Evolutionary conservation across 2,329 filamentous ascomycete genomes (phyloP), one percentile per base, ranked within the genome.

Genomic region (Chrysosporium queenslandicum): DNA sequence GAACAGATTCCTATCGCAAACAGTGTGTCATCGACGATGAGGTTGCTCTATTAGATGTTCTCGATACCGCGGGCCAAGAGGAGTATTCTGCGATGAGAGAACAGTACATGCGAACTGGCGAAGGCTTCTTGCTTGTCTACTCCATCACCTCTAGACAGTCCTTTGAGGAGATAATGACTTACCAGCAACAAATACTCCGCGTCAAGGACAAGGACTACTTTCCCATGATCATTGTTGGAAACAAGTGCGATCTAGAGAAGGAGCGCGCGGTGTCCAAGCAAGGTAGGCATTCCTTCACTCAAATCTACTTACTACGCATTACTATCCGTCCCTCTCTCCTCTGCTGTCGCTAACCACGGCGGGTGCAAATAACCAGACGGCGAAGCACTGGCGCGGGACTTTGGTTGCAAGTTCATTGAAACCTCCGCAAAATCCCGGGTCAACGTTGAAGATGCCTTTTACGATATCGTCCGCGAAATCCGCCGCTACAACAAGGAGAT

Each of bases 201-300:
- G 92, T 98, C 64, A 98, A 98, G 80, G 92, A 97, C 77, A 97
- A 95, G 81, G 92, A 98, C 74, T 95, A 96, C 71, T 98, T 98
- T 77, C 92, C 92, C 62, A 97, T 98, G 77, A 95, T 97, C 54
- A 87, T 98, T 42, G 92, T 97, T 39, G 92, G 89, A 63, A 98
- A 98, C 81, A 98, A 98, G 79, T 96, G 91, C 74, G 92, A 98
- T 87, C 75, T 98, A 69, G 91, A 96, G 66, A 77, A 78, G 62
- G 91, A 98, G 74, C 82, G 92, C 66, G 86, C 91, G 64, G 92
- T 98, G 55, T 86, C 87, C 59, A 84, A 85, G 75, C 84, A 94
- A 81, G 91, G 91, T 95, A 79, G 58, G 82, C 73, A 2, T 40
- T 8, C 11, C 21, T 9, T 23, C 16, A 12, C n/a, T 18, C n/a